phyloP scores from a whole-genome alignment of 2,329 filamentous ascomycete genomes.

The Ceratocystis lukuohia region DNA sequence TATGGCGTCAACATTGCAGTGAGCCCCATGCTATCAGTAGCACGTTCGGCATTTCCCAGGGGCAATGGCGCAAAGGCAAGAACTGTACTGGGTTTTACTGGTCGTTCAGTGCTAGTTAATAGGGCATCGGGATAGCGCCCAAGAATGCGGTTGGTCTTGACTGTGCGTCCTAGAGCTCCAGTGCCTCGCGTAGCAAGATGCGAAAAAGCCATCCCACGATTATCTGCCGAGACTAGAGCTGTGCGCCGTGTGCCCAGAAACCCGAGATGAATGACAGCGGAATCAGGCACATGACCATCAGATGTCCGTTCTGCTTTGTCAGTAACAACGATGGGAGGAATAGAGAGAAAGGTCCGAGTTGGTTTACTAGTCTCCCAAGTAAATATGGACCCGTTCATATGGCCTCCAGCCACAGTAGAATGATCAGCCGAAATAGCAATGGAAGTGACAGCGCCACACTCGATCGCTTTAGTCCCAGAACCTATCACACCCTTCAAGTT shows the following conservation, averaged over 20 bases:
- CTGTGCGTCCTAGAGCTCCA: constrained; percentile 67
- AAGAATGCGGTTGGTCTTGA: constrained; percentile 81
- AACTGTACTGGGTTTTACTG: constrained; percentile 83
- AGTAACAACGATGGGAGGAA: constrained; percentile 58
- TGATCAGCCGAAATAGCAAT: constrained; percentile 89
- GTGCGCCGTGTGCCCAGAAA: constrained; percentile 90
- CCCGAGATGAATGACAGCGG: constrained; percentile 75
- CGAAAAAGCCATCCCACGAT: constrained; percentile 94
- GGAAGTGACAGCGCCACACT: constrained; percentile 76
- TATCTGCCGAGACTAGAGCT: constrained; percentile 86
- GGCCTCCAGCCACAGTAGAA: constrained; percentile 77
- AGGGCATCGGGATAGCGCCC: constrained; percentile 73
- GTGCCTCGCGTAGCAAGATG: constrained; percentile 87
- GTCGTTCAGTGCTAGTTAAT: constrained; percentile 43
- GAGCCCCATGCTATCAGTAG: constrained; percentile 74
- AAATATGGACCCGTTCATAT: constrained; percentile 82
- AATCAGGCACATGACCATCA: constrained; percentile 72
- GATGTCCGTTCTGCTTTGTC: constrained; percentile 38
- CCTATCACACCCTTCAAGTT: constrained; percentile 89
- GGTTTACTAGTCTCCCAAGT: constrained; percentile 84
- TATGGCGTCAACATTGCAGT: constrained; percentile 96
- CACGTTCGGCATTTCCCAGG: constrained; percentile 82
- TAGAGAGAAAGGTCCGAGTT: constrained; percentile 77
- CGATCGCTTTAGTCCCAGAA: constrained; percentile 82
- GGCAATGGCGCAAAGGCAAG: constrained; percentile 83